Evolutionary conservation across 176 grass and related monocot genomes (phyloP).

Genomic region (Carex littledalei): DNA sequence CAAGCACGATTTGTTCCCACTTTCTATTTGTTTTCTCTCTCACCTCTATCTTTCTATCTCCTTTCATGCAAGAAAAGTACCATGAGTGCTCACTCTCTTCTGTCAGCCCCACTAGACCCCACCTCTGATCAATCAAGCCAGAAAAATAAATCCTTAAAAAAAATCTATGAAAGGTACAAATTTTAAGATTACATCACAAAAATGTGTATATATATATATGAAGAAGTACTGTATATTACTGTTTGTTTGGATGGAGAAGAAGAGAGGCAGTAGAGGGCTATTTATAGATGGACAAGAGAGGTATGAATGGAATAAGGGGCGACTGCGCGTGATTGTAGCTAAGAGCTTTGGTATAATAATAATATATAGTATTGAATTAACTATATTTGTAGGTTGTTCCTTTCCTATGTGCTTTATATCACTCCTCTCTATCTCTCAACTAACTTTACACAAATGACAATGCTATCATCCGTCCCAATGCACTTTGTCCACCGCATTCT

Average conservation of each 20-base stretch:
- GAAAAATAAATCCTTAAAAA: background rate
- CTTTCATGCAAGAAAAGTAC: conserved; percentile 70
- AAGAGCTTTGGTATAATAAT: background rate
- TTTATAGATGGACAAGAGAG: conserved; percentile 52
- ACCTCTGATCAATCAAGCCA: background rate
- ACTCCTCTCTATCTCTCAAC: background rate
- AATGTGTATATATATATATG: background rate
- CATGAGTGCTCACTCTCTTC: conserved; percentile 99
- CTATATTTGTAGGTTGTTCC: conserved; percentile 17
- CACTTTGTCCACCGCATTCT: conserved; percentile 19
- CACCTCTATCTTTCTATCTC: background rate
- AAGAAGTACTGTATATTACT: conserved; percentile 31
- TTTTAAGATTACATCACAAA: background rate
- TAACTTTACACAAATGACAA: background rate
- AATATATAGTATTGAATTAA: conserved; percentile 6
- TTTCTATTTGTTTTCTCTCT: conserved; percentile 22
- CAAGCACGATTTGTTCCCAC: conserved; percentile 16
- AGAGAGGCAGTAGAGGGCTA: conserved; percentile 30
- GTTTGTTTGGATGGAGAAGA: conserved; percentile 52
- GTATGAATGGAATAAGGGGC: conserved; percentile 77
- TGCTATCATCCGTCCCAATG: conserved; percentile 5
- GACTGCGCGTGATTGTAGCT: conserved; percentile 42
- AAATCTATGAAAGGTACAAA: background rate
- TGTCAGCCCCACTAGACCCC: conserved; percentile 49
- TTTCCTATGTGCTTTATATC: conserved; percentile 12